Evolutionary conservation across 2,329 filamentous ascomycete species (phyloP), one percentile per base, ranked within the genome.

Genomic region (Penicillium sp.): DNA sequence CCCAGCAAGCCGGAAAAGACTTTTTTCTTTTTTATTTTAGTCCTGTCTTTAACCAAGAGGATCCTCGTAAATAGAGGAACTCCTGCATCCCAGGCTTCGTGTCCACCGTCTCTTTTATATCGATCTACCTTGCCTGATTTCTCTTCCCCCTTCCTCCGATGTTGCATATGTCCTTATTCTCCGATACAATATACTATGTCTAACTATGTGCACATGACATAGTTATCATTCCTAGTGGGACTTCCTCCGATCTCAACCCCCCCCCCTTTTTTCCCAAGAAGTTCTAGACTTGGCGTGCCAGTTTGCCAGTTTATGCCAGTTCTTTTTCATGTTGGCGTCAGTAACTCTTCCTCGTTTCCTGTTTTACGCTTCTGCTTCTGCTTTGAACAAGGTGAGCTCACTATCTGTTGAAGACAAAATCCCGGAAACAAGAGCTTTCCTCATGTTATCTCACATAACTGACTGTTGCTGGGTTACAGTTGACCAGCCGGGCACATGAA

Each of bases 401-500:
- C 9, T 29, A 4, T 40, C 37, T 54, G 5, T 40, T 35, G 34
- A 54, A 50, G 14, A 24, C 26, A 20, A 35, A 22, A 13, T 53
- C 37, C 31, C 14, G 26, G 40, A 26, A 31, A 31, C 32, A 50
- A 43, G 37, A 50, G 26, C 18, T 20, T 32, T 54, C 29, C 22
- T 13, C 22, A 55, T 51, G 55, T 34, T 32, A 50, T 59, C 26
- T 60, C 61, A 61, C 63, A 65, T 65, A 65, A 52, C 58, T 66
- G 62, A 66, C 55, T 50, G 61, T 65, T 65, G 62, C 61, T 56
- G 64, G 61, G 64, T 50, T 40, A 54, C 58, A 57, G 43, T 56
- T 44, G 44, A 50, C 54, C 56, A 59, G 20, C 13, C 44, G 29
- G 38, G 20, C 49, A 44, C 43, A 43, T 51, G 45, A 54, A 43